These are phyloP conservation scores for Diplodia sapinea DNA, from an alignment of 2,329 filamentous ascomycete species.

Conservation along the genomic window DNA sequence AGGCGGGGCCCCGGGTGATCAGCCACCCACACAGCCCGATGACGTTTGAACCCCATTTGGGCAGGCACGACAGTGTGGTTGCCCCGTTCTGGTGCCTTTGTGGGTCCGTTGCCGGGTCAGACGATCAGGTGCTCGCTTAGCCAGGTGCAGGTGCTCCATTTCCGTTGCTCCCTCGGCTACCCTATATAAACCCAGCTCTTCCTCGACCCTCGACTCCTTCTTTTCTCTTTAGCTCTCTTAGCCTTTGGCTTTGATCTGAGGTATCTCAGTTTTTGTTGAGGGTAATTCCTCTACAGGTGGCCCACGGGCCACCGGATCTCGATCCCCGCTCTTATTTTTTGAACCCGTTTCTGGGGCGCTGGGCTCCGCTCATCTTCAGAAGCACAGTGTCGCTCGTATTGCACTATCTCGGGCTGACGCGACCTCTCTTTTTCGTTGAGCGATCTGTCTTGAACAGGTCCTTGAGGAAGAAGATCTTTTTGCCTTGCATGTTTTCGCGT, in stretches of 20 bases:
- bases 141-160: background rate
- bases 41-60: too few relatives aligned
- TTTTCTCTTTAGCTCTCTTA: conserved; percentile 13
- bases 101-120: background rate
- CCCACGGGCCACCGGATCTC: too few relatives aligned
- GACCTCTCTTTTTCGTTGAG: conserved; percentile 17
- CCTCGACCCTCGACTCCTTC: background rate
- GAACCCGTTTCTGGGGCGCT: background rate
- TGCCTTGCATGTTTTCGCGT: background rate
- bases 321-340: background rate
- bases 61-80: background rate
- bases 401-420: conserved; percentile 13
- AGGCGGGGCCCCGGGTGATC: too few relatives aligned
- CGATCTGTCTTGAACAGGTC: background rate
- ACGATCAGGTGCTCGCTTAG: background rate
- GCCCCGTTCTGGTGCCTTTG: background rate
- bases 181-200: conserved; percentile 45
- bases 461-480: conserved; percentile 12
- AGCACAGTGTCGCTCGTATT: conserved; percentile 11
- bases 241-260: background rate
- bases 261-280: too few relatives aligned
- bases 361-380: background rate
- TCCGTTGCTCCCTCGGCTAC: background rate
- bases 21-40: background rate
- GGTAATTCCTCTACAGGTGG: background rate